A percentile compares a stretch with the other conserved stretches of the same genome.
phyloP scores from a whole-genome alignment of 2,329 filamentous ascomycete genomes.

The Colletotrichum lini region DNA sequence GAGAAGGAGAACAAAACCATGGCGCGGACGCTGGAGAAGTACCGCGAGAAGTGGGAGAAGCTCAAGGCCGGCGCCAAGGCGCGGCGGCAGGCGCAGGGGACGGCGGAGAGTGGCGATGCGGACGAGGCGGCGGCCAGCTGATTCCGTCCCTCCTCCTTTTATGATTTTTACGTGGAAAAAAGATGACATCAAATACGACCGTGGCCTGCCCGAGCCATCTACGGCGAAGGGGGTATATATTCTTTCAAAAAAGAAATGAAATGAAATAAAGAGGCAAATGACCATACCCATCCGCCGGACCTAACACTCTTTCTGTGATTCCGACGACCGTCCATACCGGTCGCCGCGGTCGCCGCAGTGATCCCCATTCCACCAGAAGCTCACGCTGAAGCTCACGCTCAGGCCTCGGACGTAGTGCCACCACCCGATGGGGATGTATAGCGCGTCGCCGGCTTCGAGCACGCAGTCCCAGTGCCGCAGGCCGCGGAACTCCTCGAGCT shows the following conservation, averaged over 20 bases:
- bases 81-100: constrained; percentile 60
- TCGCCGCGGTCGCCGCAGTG: constrained; percentile 14
- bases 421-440: constrained; percentile 95
- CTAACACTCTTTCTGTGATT: background rate
- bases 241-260: background rate
- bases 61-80: constrained; percentile 74
- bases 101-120: constrained; percentile 54
- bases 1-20: constrained; percentile 74
- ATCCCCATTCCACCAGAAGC: constrained; percentile 88
- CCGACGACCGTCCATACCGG: background rate
- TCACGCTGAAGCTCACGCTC: constrained; percentile 91
- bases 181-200: background rate
- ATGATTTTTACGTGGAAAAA: background rate
- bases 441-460: constrained; percentile 82
- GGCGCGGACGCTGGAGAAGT: constrained; percentile 70
- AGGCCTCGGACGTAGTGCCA: constrained; percentile 97
- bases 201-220: background rate
- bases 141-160: background rate
- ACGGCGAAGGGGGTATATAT: constrained; percentile 2
- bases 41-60: constrained; percentile 73
- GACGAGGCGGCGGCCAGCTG: constrained; percentile 34
- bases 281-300: too few relatives aligned
- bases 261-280: background rate
- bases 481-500: constrained; percentile 65
- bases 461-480: constrained; percentile 83